These are phyloP conservation scores for Coleophoma eucalyptorum DNA, from an alignment of 2,329 filamentous ascomycete species.

Conservation along the genomic window DNA sequence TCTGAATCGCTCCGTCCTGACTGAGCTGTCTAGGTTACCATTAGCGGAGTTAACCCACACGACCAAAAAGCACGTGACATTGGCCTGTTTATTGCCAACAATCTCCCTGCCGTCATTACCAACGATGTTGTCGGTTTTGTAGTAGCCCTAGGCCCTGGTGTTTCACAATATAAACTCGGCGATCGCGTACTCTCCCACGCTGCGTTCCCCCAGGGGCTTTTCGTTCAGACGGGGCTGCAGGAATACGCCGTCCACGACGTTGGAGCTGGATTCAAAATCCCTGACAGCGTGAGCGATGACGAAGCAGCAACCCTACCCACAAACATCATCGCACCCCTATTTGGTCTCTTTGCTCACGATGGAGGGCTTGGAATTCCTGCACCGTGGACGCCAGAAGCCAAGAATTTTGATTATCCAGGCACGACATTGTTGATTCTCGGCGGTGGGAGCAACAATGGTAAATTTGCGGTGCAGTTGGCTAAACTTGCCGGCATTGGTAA, in stretches of 20 bases:
- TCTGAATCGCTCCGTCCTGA: no score
- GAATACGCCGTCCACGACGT: constrained; percentile 32
- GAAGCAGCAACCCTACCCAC: constrained; percentile 32
- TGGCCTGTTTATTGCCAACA: constrained; percentile 29
- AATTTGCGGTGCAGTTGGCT: constrained; percentile 29
- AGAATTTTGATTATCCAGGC: constrained; percentile 20
- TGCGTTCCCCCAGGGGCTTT: constrained; percentile 3
- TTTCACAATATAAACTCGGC: constrained; percentile 22
- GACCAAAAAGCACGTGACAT: constrained; percentile 5
- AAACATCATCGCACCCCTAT: constrained; percentile 29
- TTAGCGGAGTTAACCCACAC: constrained; percentile 20
- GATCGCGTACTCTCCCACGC: constrained; percentile 29
- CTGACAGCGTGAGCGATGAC: constrained; percentile 28
- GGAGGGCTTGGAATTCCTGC: constrained; percentile 22
- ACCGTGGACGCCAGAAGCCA: constrained; percentile 19
- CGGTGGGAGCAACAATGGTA: constrained; percentile 30
- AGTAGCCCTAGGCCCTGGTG: constrained; percentile 21
- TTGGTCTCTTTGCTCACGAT: constrained; percentile 29
- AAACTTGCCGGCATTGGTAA: constrained; percentile 31
- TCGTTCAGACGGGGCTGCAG: constrained; percentile 27
- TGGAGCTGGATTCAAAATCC: constrained; percentile 25
- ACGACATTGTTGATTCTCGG: constrained; percentile 28
- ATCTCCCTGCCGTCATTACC: constrained; percentile 24
- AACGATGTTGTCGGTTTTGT: constrained; percentile 32
- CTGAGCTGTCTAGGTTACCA: constrained; percentile 22